Base-by-base conservation (phyloP, 2,329 filamentous ascomycete species). In the Colletotrichum aenigma region DNA sequence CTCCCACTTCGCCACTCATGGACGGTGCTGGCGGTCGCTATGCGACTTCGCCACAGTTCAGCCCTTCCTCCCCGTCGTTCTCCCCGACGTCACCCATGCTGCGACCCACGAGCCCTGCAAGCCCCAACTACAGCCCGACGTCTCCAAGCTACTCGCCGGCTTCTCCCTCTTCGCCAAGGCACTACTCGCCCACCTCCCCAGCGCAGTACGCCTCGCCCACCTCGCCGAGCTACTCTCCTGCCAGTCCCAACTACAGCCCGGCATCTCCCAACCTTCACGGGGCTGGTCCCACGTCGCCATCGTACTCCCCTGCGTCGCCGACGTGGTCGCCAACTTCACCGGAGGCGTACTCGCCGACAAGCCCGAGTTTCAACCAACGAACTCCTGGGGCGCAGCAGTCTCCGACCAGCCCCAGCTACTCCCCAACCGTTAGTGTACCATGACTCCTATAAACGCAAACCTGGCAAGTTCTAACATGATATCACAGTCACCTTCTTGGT, bases 241-340 rank as follows among this genome's bases (percentile, higher is more conserved):
- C 92, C 7, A 93, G 91, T 78, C 93, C 93, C 71, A 92, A 89
- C 81, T 95, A 95, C 85, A 94, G 92, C 81, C 93, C 93, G n/a
- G 91, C 92, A 5, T 93, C 91, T 67, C 93, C 88, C 79, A 91
- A 88, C 81, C 84, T 89, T 79, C 87, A 83, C 81, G 85, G 78
- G 66, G 79, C 78, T 36, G 84, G 83, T 6, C 83, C 88, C 13
- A 88, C 90, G 36, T 90, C 92, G 77, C 91, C 89, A n/a, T 89
- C 88, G 6, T 94, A 93, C 84, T 91, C 89, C 36, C 93, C 94
- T 62, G 92, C 92, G 4, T 95, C 94, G 66, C 94, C 94, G n/a
- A 91, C 89, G 28, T 96, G 94, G 87, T 96, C 94, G 72, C 94
- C 95, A 4, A 94, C 94, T 8, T 96, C 94, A 55, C 91, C 91